Base-by-base conservation (phyloP, 768 basidiomycete genomes). In the Rubroboletus pulcherrimus region DNA sequence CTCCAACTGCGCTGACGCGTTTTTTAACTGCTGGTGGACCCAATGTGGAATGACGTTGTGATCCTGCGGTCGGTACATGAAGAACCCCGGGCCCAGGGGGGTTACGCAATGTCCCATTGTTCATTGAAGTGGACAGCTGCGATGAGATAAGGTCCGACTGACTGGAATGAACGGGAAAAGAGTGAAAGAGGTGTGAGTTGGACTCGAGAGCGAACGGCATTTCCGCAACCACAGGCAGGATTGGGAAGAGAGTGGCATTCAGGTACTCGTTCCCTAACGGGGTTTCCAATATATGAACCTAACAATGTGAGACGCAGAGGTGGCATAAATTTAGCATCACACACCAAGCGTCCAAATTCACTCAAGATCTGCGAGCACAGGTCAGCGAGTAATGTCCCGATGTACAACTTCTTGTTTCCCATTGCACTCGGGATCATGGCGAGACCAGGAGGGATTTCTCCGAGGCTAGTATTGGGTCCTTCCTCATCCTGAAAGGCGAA, bases 301-400 rank as follows among this genome's bases (percentile, higher is more conserved):
- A 63, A 53, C 45, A 31, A 54, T 53, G 45, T 70, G 58, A 65
- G 56, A 53, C 5, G 19, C 8, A 41, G 45, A 53, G 12, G 19
- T 5, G 6, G 17, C 10, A 43, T 8, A 39, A 54, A 46, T 24
- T 51, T 33, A 34, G 8, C 9, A 42, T 45, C n/a, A 65, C 89
- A 57, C 62, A 97, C 96, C 75, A 97, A 70, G 37, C 83, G 81
- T 37, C 92, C 89, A 61, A 98, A 88, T 69, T 93, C 92, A 21
- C 83, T 83, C 24, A 99, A 76, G 47, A 98, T 82, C 58, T 88
- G 85, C 34, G 93, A 93, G 61, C 92, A 94, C 19, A 97, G 72
- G 66, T 93, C 93, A 17, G 92, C 93, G 53, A 99, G 73, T 40
- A 98, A 74, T 17, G 93, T 93, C 31, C 91, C 91, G 51, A 98